Evolutionary conservation across 345 rosid species (phyloP), one percentile per base, ranked within the genome.

Genomic region (Bruguiera sexangula): DNA sequence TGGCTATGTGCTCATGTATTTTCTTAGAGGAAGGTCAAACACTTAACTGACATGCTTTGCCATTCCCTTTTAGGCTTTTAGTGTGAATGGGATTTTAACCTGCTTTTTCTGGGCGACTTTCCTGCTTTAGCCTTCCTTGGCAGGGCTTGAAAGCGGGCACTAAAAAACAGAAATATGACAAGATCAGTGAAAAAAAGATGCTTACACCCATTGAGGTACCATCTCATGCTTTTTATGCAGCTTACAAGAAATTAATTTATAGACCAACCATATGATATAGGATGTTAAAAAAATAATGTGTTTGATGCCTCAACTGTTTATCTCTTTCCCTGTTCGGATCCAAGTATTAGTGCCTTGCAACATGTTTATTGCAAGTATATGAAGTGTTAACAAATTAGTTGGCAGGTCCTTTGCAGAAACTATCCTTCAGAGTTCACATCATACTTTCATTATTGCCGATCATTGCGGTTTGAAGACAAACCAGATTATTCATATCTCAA

Each of bases 151-250:
- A 83, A 82, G 97, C 90, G 43, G 98, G 98, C 62, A 95, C 89
- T 13, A 92, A 95, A 84, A 95, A 95, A 83, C 99, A 92, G 79
- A 95, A 92, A 80, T 95, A 95, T 80, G 98, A 92, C 82, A 95
- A 85, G 76, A 95, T 95, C 75, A 88, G 98, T 69, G 98, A 92
- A 81, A 95, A 90, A 84, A 90, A 95, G 89, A 86, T 85, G 88
- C 85, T 84, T 56, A 92, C 94, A 75, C 85, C 97, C 56, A 77
- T 87, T 52, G 99, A 92, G 97, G 98, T 92, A 92, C 34, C 57
- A 43, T 77, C 53, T 21, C 31, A 53, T 39, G 22, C 61, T 53
- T 29, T 66, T 21, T 56, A 36, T 16, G 26, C 10, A 65, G 37
- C 46, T 56, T 55, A 26, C 30, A 31, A 56, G 36, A 13, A 19